Evolutionary conservation across 2,329 filamentous ascomycete species (phyloP).

Genomic region (Hypoxylon sp.): DNA sequence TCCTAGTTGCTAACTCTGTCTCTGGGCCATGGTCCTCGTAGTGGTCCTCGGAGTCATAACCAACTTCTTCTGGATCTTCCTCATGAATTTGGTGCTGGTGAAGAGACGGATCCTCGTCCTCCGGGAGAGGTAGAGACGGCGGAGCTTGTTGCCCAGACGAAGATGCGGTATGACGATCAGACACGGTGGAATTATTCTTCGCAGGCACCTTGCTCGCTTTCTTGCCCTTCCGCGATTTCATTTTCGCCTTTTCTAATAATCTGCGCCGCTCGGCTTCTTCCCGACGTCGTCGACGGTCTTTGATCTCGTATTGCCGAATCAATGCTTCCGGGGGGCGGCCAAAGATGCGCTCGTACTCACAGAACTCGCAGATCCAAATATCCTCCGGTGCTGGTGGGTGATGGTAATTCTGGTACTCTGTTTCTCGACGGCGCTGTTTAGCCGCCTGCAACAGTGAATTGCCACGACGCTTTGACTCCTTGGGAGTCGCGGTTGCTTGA

Average conservation of each 20-base stretch:
- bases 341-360: constrained; percentile 96
- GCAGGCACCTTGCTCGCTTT: constrained; percentile 78
- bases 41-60: constrained; percentile 56
- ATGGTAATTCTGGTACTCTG: constrained; percentile 80
- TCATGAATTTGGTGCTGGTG: constrained; percentile 29
- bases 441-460: constrained; percentile 82
- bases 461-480: constrained; percentile 74
- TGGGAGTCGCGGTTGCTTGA: constrained; percentile 57
- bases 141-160: constrained; percentile 44
- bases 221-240: constrained; percentile 90
- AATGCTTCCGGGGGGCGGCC: constrained; percentile 86
- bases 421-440: constrained; percentile 79
- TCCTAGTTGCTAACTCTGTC: constrained; percentile 44
- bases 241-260: constrained; percentile 91
- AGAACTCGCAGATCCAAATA: constrained; percentile 97
- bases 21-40: constrained; percentile 54
- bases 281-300: constrained; percentile 86
- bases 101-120: constrained; percentile 45
- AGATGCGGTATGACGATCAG: constrained; percentile 45
- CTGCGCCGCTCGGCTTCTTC: constrained; percentile 87
- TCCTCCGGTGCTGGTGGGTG: constrained; percentile 78
- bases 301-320: constrained; percentile 93
- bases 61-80: constrained; percentile 50
- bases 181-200: constrained; percentile 56
- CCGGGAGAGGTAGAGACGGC: constrained; percentile 39